Evolutionary conservation across 169 alveolate species (phyloP).

Genomic region (Plasmodium vivax): DNA sequence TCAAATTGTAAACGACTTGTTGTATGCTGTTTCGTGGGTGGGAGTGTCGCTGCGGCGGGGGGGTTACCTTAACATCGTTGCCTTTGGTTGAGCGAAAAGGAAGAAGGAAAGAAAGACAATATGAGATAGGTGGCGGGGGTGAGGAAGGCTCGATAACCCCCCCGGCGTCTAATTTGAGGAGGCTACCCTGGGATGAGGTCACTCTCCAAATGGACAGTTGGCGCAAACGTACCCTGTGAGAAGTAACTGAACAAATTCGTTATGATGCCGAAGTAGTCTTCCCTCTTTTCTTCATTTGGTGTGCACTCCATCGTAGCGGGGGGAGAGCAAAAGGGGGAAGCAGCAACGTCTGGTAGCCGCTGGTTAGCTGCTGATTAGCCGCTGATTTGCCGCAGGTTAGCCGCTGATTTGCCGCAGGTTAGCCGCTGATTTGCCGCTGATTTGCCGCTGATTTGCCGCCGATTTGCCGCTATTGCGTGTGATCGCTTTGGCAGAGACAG

Average conservation of each 20-base stretch:
- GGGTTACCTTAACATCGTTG: not conserved
- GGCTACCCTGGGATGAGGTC: not conserved
- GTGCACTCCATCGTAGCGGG: not conserved
- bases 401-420: no score
- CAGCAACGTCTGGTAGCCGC: not conserved
- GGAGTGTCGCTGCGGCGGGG: not conserved
- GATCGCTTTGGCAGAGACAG: not conserved
- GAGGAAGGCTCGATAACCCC: not conserved
- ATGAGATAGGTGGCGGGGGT: not conserved
- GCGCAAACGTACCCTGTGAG: conserved; percentile 11
- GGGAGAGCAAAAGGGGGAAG: not conserved
- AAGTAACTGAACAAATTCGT: conserved; percentile 35
- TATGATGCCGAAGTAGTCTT: conserved; percentile 9
- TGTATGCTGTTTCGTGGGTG: conserved; percentile 22
- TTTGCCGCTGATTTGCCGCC: no score
- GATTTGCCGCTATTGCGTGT: not conserved
- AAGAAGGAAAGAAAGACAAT: conserved; percentile 10
- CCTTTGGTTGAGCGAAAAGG: conserved; percentile 29
- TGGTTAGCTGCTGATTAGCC: no score
- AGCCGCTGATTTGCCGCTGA: no score
- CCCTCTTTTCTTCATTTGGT: conserved; percentile 18
- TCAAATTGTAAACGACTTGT: conserved; percentile 56
- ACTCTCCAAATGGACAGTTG: not conserved
- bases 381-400: no score
- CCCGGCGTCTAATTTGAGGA: not conserved